phyloP scores from a whole-genome alignment of 306 rosid genomes.

The Myrica gale region DNA sequence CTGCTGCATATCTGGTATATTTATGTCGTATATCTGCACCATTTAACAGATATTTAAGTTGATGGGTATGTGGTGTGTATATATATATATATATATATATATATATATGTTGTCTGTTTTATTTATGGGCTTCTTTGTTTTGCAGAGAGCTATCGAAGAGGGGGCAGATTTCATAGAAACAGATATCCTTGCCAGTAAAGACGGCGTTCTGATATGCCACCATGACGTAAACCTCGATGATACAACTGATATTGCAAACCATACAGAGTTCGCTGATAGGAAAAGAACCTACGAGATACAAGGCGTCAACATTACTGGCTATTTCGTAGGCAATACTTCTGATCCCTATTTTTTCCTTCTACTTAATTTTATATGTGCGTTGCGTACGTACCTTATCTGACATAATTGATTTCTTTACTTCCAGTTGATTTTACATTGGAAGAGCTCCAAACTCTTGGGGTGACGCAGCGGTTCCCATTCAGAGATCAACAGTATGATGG shows the following conservation, averaged over 20 bases:
- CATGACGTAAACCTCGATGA: slow-evolving; percentile 76
- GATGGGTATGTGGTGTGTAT: not conserved
- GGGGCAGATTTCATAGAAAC: slow-evolving; percentile 96
- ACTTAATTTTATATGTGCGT: not conserved
- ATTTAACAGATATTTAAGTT: not conserved
- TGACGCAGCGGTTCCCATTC: slow-evolving; percentile 61
- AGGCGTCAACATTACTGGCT: slow-evolving; percentile 64
- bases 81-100: not conserved
- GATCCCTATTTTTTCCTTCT: not conserved
- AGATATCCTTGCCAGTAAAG: slow-evolving; percentile 77
- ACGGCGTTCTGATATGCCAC: slow-evolving; percentile 79
- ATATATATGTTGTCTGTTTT: not conserved
- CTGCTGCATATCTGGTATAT: slow-evolving; percentile 65
- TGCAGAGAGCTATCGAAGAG: slow-evolving; percentile 93
- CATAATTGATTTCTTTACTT: not conserved
- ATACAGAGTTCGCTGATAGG: slow-evolving; percentile 63
- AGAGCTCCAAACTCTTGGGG: slow-evolving; percentile 66
- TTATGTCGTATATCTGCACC: no score
- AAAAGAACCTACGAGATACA: slow-evolving; percentile 78
- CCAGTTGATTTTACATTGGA: slow-evolving; percentile 81
- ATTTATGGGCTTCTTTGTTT: not conserved
- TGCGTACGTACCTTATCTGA: no score
- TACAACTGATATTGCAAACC: slow-evolving; percentile 61
- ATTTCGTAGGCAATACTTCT: slow-evolving; percentile 50
- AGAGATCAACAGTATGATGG: slow-evolving; percentile 85